Conservation (phyloP, 208 protist genomes). For the Acanthamoeba castellanii region DNA sequence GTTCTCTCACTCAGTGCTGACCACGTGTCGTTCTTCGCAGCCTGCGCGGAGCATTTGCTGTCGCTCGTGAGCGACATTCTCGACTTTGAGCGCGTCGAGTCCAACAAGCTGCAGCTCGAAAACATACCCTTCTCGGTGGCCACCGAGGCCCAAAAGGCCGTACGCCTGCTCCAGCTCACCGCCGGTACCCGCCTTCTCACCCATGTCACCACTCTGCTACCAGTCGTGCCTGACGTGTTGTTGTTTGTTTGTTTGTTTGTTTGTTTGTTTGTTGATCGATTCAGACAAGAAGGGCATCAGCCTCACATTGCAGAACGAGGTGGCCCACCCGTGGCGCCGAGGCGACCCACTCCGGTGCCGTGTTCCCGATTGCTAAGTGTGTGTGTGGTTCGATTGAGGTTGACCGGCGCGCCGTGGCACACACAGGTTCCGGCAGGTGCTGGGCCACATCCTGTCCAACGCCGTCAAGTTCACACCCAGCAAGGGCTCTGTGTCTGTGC, state of each 20-base stretch:
- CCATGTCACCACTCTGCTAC: too few relatives aligned
- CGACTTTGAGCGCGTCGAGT: conserved; percentile 44
- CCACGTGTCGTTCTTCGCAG: neutral
- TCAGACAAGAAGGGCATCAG: conserved; percentile 23
- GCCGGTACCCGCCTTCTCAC: neutral
- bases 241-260: too few relatives aligned
- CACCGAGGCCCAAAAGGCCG: neutral
- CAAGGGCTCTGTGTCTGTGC: neutral
- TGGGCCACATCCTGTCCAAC: conserved; percentile 12
- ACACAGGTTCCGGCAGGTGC: neutral
- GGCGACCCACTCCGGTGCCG: too few relatives aligned
- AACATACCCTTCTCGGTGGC: neutral
- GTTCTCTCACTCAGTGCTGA: too few relatives aligned
- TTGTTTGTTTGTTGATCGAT: too few relatives aligned
- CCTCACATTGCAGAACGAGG: too few relatives aligned
- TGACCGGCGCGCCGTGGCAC: too few relatives aligned
- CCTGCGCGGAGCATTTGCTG: conserved; percentile 43
- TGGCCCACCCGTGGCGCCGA: too few relatives aligned
- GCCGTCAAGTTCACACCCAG: conserved; percentile 24
- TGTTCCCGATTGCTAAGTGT: too few relatives aligned
- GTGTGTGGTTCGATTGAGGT: too few relatives aligned
- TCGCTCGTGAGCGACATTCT: conserved; percentile 52
- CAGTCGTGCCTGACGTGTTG: too few relatives aligned
- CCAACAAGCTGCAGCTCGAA: conserved; percentile 1
- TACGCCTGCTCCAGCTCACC: neutral